These are phyloP conservation scores for Aristolochia fimbriata DNA, from an alignment of 164 flowering plant genomes.

Conservation along the genomic window DNA sequence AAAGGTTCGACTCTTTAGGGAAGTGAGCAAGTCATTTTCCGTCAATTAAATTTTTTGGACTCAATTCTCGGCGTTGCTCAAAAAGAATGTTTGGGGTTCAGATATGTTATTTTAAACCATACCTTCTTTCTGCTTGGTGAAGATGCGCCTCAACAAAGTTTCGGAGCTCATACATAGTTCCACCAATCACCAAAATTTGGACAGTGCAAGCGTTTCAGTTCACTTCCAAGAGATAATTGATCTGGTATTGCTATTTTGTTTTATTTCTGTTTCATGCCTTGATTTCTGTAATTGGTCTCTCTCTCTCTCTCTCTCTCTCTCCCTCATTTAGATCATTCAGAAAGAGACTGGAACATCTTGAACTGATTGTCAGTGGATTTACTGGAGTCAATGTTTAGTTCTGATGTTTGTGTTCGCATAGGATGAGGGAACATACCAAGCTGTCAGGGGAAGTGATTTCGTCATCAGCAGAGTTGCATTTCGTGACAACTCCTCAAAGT, in stretches of 20 bases:
- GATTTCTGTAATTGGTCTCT: too few species aligned
- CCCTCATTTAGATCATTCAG: not conserved
- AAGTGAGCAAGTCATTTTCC: too few species aligned
- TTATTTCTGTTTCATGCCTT: not conserved
- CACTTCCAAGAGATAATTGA: conserved; percentile 91
- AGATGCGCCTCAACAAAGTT: conserved; percentile 96
- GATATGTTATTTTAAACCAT: not conserved
- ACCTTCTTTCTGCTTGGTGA: conserved; percentile 7
- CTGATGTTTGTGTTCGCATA: conserved; percentile 10
- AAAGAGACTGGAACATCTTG: too few species aligned
- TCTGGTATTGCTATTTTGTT: conserved; percentile 34
- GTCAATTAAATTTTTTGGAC: too few species aligned
- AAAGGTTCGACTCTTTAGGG: too few species aligned
- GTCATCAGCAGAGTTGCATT: conserved; percentile 75
- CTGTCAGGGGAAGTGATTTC: conserved; percentile 80
- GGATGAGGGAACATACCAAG: conserved; percentile 84
- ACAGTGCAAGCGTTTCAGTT: conserved; percentile 91
- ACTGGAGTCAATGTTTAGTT: not conserved
- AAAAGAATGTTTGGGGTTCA: too few species aligned
- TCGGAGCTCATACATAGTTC: conserved; percentile 97
- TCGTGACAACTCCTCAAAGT: conserved; percentile 86
- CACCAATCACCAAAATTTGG: conserved; percentile 88
- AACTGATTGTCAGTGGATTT: not conserved
- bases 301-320: not conserved
- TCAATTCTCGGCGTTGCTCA: too few species aligned